Base-by-base conservation (phyloP, 768 basidiomycete genomes). In the Hericium erinaceus region DNA sequence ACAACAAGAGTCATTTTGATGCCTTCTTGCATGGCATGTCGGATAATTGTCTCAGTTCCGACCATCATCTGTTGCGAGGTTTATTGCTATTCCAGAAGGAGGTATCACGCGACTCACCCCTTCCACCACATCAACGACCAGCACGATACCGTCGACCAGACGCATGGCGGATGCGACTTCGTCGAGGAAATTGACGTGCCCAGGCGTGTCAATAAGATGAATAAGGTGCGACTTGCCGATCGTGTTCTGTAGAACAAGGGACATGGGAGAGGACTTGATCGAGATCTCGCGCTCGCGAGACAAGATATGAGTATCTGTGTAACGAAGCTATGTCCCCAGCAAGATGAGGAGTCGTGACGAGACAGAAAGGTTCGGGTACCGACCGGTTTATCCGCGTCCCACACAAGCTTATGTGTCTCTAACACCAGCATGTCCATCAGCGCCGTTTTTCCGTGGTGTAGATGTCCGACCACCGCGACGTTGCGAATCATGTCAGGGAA, bases 81-180 rank as follows among this genome's bases (percentile, higher is more conserved):
- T 38, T 46, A 59, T 62, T 38, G 65, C 58, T 48, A 55, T n/a
- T 16, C 37, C 54, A 52, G 28, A 16, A n/a, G 18, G 13, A 41
- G 20, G 50, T n/a, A 39, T 24, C 46, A 60, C 55, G 7, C 26
- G 39, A 54, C 49, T 37, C 68, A 95, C 95, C 64, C 97, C 97
- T 75, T 98, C 97, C 4, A 98, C 90, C n/a, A 91, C 97, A 65
- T 99, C 97, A 3, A 99, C 95, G 1, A 98, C 95, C 22, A 99
- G 72, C 1, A 98, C 71, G 48, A 97, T 84, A 38, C 97, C 97
- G 68, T 99, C 97, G 16, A 82, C 86, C 40, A 98, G 74, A 48
- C 97, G 81, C 57, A 95, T 83, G 8, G 91, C 79, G 7, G 87
- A 83, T 2, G 94, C 95, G 20, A 93, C 93, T 72, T 99, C 97